phyloP scores from a whole-genome alignment of 1,284 basidiomycete species.

The Sporisorium scitamineum region DNA sequence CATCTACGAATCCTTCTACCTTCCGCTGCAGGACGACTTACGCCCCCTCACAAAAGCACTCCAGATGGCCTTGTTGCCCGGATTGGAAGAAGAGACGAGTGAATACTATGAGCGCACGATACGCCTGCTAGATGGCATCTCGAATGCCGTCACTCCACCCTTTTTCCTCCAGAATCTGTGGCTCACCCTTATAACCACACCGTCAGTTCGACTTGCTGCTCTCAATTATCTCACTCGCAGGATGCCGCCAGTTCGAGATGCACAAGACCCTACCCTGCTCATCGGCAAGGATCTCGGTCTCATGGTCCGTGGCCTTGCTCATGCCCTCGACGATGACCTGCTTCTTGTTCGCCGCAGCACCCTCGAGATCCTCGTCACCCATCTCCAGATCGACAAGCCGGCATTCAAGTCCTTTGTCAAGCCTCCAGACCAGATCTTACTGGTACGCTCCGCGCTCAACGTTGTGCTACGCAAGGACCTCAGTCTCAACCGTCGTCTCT shows the following conservation, averaged over 20 bases:
- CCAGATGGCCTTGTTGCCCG: conserved; percentile 87
- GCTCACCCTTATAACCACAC: conserved; percentile 91
- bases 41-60: conserved; percentile 93
- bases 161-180: conserved; percentile 97
- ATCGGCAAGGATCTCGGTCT: conserved; percentile 84
- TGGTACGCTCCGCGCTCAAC: conserved; percentile 59
- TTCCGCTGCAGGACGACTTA: conserved; percentile 84
- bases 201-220: conserved; percentile 84
- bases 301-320: conserved; percentile 89
- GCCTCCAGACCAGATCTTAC: conserved; percentile 46
- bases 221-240: conserved; percentile 87
- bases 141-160: conserved; percentile 76
- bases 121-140: conserved; percentile 82
- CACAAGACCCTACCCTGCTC: conserved; percentile 32
- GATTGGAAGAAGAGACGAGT: conserved; percentile 62
- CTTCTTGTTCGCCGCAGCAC: conserved; percentile 72
- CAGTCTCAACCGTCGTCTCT: conserved; percentile 90
- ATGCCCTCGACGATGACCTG: conserved; percentile 85
- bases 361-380: conserved; percentile 61
- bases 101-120: conserved; percentile 92
- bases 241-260: conserved; percentile 73
- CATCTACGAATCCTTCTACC: conserved; percentile 73
- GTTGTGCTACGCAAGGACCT: conserved; percentile 82
- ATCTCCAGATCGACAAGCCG: conserved; percentile 53
- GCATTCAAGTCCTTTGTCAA: conserved; percentile 39